These are phyloP conservation scores for Ambrosia hybrid DNA, from an alignment of 140 eudicot genomes.

Conservation along the genomic window DNA sequence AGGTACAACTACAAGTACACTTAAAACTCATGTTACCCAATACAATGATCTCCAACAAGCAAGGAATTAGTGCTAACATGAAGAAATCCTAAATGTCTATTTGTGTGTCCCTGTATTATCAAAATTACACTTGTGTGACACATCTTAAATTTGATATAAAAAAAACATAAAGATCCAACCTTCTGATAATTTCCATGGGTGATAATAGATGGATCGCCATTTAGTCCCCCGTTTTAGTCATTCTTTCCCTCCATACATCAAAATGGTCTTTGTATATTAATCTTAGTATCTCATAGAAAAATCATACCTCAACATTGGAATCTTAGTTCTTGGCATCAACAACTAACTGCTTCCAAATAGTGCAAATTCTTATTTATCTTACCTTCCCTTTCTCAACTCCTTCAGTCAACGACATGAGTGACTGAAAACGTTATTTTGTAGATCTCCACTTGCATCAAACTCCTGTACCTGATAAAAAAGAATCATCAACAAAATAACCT, in stretches of 20 bases:
- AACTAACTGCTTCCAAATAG: too few species aligned
- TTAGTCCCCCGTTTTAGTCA: too few species aligned
- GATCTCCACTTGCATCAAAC: constrained; percentile 98
- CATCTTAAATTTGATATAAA: background rate
- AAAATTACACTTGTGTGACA: constrained; percentile 11
- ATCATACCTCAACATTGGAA: too few species aligned
- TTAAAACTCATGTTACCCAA: constrained; percentile 94
- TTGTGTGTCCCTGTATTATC: constrained; percentile 80
- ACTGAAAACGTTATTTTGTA: constrained; percentile 77
- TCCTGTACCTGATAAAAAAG: constrained; percentile 49
- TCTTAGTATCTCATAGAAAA: too few species aligned
- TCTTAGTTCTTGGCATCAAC: too few species aligned
- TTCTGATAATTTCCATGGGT: too few species aligned
- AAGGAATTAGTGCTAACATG: constrained; percentile 79
- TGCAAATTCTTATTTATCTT: constrained; percentile 13
- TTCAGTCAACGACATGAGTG: constrained; percentile 72
- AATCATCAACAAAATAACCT: constrained; percentile 5
- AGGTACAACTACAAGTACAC: background rate
- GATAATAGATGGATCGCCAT: too few species aligned
- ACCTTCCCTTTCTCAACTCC: constrained; percentile 98
- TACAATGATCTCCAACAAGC: constrained; percentile 95
- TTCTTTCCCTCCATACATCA: too few species aligned
- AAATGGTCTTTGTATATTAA: too few species aligned
- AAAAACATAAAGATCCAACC: too few species aligned
- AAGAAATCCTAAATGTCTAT: constrained; percentile 89